Base-by-base conservation (phyloP, 1,284 basidiomycete genomes). In the Paramarasmius palmivorus region DNA sequence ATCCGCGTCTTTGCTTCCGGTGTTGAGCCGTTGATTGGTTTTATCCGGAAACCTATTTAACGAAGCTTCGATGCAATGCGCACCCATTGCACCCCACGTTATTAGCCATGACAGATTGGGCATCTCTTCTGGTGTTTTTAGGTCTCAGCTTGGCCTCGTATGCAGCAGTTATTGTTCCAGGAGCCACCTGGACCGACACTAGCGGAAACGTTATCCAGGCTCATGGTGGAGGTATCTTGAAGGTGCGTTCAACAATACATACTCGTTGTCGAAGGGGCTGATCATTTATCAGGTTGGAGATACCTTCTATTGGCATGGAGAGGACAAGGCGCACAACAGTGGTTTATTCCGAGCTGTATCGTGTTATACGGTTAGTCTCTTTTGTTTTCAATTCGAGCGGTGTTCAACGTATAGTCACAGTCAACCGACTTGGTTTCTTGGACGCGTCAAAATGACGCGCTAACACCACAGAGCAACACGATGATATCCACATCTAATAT, bases 231-330 rank as follows among this genome's bases (percentile, higher is more conserved):
- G 83, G 83, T 1, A 72, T 86, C 47, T 56, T 86, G 23, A 82
- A 83, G 68, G 83, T 81, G 55, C 25, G 57, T 52, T 41, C 44
- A 26, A 34, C 46, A 34, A 53, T 35, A 12, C 32, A 40, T 46
- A 22, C 22, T 25, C 20, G 9, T 32, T 17, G 39, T 38, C 44
- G 37, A 42, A 35, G 25, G n/a, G n/a, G 36, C 41, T 26, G 17
- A 26, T 40, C 12, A 20, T 47, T 19, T 36, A 49, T 52, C 39
- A 82, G 81, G 81, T 83, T 56, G 79, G 73, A 19, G 76, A 73
- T 14, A 82, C 78, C 1, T 84, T 72, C 64, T 85, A 85, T 63
- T 85, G 83, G 83, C 73, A 78, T 52, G 83, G 83, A n/a, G 82
- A 85, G 65, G 83, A 86, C 70, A 84, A 85, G 62, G 67, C 78